Conservation (phyloP, 2,329 filamentous ascomycete genomes). For the Harringtonia aguacate region DNA sequence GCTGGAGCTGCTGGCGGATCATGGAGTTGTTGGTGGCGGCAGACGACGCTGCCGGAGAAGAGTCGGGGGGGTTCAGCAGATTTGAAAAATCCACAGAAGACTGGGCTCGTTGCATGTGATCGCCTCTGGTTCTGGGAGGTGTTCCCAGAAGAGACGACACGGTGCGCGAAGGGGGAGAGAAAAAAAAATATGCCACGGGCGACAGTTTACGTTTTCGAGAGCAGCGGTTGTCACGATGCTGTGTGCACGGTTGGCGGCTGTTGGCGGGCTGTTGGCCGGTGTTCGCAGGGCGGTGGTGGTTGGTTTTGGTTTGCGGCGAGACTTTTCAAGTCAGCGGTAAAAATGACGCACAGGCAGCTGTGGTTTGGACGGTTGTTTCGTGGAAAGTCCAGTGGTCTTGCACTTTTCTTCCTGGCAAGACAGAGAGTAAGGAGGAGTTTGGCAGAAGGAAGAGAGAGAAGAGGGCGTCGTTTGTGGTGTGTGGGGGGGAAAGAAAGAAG, state of each 20-base stretch:
- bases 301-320: no score
- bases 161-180: background rate
- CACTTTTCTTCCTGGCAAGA: no score
- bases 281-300: no score
- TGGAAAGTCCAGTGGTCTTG: no score
- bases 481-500: background rate
- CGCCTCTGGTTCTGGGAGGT: conserved; percentile 17
- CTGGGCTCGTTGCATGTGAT: conserved; percentile 67
- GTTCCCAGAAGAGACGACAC: conserved; percentile 1
- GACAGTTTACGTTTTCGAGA: background rate
- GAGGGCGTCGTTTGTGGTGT: background rate
- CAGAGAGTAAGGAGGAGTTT: background rate
- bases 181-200: background rate
- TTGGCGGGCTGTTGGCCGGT: no score
- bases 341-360: no score
- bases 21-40: conserved; percentile 20
- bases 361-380: no score
- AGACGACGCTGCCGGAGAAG: conserved; percentile 8
- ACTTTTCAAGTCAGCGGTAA: no score
- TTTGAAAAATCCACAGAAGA: conserved; percentile 67
- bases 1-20: conserved; percentile 14
- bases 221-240: no score
- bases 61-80: conserved; percentile 57
- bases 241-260: no score
- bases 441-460: background rate